Percentiles rank a stretch among this genome's conserved stretches.
Conservation (phyloP, 257 asterid genomes). For the Primulina eburnea region DNA sequence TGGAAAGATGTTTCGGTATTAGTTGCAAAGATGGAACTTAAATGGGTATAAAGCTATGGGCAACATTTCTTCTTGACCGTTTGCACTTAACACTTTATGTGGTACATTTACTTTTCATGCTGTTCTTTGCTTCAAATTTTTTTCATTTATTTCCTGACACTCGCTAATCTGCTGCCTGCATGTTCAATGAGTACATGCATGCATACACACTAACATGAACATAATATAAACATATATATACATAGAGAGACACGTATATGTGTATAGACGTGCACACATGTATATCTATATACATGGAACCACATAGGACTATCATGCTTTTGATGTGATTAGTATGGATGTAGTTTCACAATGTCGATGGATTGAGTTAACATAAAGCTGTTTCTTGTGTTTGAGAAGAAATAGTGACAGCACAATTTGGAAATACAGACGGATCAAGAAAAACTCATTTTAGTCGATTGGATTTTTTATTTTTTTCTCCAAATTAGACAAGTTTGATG, state of each 20-base stretch:
- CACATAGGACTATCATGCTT: too few species aligned
- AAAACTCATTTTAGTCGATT: neutral
- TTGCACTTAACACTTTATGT: slow-evolving; percentile 7
- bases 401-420: neutral
- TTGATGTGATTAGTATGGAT: neutral
- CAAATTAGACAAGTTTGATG: slow-evolving; percentile 6
- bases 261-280: neutral
- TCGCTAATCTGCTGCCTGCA: slow-evolving; percentile 8
- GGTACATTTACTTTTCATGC: slow-evolving; percentile 29
- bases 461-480: neutral
- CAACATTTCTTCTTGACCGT: slow-evolving; percentile 18
- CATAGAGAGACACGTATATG: neutral
- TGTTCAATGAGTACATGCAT: neutral
- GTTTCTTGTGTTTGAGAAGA: neutral
- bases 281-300: neutral
- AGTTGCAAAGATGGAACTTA: slow-evolving; percentile 29
- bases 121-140: neutral
- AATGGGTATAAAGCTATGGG: slow-evolving; percentile 23
- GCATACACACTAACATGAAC: neutral
- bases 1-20: slow-evolving; percentile 50
- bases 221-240: too few species aligned
- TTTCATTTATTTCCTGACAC: slow-evolving; percentile 1
- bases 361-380: neutral
- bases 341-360: neutral
- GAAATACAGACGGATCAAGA: slow-evolving; percentile 3